Evolutionary conservation across 441 rosid species (phyloP).

Genomic region (Metrosideros polymorpha): DNA sequence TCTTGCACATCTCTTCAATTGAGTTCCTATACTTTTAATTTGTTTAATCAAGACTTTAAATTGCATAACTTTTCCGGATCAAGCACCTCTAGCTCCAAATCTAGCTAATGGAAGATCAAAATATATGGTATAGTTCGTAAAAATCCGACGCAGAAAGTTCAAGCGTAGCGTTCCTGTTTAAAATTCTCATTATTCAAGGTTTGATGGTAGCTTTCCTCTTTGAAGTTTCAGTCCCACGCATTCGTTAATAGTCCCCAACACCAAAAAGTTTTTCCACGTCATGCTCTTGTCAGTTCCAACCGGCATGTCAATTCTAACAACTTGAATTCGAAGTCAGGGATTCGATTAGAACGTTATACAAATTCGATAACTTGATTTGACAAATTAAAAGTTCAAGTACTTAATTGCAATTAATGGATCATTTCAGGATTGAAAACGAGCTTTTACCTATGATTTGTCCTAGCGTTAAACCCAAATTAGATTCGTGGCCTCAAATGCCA

Average conservation of each 20-base stretch:
- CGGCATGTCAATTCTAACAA: too few relatives aligned
- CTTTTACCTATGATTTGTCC: neutral
- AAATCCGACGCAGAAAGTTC: neutral
- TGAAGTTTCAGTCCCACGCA: neutral
- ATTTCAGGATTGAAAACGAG: neutral
- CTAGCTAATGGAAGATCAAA: too few relatives aligned
- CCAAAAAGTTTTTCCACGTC: neutral
- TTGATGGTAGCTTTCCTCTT: neutral
- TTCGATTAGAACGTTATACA: neutral
- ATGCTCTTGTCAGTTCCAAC: neutral
- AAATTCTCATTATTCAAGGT: neutral
- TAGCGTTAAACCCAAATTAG: neutral
- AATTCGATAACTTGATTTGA: neutral
- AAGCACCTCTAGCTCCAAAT: neutral
- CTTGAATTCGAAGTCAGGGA: fast-evolving
- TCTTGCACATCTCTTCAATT: too few relatives aligned
- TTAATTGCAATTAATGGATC: neutral
- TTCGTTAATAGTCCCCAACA: neutral
- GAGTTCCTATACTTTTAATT: neutral
- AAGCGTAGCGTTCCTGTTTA: neutral
- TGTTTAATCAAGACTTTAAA: neutral
- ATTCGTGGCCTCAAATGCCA: neutral
- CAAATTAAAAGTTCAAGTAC: neutral
- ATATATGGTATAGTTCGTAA: neutral
- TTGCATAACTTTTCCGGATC: neutral